Evolutionary conservation across 352 stramenopile species (phyloP).

Genomic region (Globisporangium abappressorium): DNA sequence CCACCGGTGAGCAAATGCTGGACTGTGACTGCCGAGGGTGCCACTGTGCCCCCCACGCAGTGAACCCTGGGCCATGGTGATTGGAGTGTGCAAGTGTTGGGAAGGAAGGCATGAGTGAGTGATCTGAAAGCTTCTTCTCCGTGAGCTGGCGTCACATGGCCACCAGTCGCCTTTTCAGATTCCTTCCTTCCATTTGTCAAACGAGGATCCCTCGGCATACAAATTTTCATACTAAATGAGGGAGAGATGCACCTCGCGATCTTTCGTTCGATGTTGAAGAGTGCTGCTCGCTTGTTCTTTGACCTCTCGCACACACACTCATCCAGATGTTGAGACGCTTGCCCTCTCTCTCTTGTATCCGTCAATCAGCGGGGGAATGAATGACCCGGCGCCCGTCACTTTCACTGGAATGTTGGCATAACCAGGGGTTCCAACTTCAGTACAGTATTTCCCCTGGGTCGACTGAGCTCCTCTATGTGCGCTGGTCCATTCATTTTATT

Average conservation of each 20-base stretch:
- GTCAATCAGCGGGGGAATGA: not conserved
- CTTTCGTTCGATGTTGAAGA: not conserved
- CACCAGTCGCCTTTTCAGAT: not conserved
- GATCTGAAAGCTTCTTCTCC: not conserved
- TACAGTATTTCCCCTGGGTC: too few species aligned
- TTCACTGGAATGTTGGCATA: not conserved
- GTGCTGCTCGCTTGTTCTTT: not conserved
- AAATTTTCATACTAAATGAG: not conserved
- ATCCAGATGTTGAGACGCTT: not conserved
- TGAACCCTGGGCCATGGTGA: too few species aligned
- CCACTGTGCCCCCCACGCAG: not conserved
- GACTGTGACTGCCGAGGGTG: not conserved
- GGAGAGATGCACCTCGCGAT: slow-evolving; percentile 2
- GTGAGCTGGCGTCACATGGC: not conserved
- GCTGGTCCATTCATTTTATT: not conserved
- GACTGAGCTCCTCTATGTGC: too few species aligned
- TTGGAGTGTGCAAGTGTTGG: not conserved
- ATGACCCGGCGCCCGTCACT: not conserved
- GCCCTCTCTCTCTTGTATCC: not conserved
- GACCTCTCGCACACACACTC: not conserved
- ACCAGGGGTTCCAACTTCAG: too few species aligned
- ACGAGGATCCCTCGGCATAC: slow-evolving; percentile 1
- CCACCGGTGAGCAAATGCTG: not conserved
- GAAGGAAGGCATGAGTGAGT: not conserved
- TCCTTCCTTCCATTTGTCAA: not conserved